phyloP scores from a whole-genome alignment of 768 basidiomycete species.

The Boletellus ananas region DNA sequence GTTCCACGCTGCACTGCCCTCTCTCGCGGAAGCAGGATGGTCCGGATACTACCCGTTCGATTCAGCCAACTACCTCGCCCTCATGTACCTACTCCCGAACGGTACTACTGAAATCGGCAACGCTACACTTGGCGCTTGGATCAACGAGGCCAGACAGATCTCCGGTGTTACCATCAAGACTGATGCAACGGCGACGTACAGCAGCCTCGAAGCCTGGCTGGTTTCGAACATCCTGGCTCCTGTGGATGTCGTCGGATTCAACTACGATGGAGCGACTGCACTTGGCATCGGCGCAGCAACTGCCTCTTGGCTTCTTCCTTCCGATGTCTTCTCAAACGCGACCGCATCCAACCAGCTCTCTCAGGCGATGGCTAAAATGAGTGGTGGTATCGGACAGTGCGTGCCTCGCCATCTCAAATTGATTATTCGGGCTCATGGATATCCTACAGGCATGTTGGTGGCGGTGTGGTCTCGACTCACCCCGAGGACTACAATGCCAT shows the following conservation, averaged over 20 bases:
- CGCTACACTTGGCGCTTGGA: background rate
- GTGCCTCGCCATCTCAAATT: background rate
- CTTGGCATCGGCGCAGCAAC: background rate
- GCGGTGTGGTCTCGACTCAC: background rate
- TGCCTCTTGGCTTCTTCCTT: background rate
- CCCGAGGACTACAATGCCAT: background rate
- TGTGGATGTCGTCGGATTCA: background rate
- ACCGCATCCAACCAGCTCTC: background rate
- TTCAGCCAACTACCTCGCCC: background rate
- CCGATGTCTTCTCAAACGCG: background rate
- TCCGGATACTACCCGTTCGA: constrained; percentile 22
- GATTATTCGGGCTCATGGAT: background rate
- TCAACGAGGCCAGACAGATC: background rate
- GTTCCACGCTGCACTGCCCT: constrained; percentile 23
- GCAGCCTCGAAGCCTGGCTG: background rate
- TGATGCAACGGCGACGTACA: background rate
- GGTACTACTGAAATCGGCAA: background rate
- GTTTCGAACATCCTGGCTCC: background rate
- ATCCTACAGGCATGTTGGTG: background rate
- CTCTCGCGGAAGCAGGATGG: constrained; percentile 38
- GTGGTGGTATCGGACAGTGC: background rate
- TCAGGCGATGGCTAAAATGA: background rate
- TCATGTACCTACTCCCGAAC: constrained; percentile 1
- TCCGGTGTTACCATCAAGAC: background rate
- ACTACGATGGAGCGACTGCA: background rate